A percentile compares a stretch with the other conserved stretches of the same genome.
phyloP scores from a whole-genome alignment of 1,284 basidiomycete species.

The Leucocoprinus gongylophorus region DNA sequence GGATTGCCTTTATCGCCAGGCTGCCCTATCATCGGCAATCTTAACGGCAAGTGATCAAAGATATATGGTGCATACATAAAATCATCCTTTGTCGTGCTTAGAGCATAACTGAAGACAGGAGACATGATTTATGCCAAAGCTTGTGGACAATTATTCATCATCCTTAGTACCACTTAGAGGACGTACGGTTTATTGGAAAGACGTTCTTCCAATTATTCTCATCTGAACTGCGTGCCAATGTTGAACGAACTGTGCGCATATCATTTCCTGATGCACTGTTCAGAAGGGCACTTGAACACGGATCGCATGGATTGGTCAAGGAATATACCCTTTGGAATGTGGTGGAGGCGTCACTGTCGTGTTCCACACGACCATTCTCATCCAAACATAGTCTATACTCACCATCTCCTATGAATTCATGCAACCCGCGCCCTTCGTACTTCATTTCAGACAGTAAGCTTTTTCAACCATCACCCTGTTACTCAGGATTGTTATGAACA shows the following conservation, averaged over 20 bases:
- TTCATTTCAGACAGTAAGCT: neutral
- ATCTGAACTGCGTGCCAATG: constrained; percentile 37
- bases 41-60: constrained; percentile 18
- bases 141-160: constrained; percentile 36
- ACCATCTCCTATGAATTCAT: constrained; percentile 7
- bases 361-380: constrained; percentile 12
- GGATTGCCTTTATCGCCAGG: constrained; percentile 14
- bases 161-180: constrained; percentile 35
- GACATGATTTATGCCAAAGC: constrained; percentile 39
- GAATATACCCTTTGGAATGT: constrained; percentile 10
- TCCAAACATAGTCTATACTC: constrained; percentile 6
- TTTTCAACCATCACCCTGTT: neutral
- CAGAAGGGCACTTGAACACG: neutral
- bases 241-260: constrained; percentile 12
- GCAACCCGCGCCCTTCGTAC: neutral
- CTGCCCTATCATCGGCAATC: constrained; percentile 21
- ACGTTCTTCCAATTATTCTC: constrained; percentile 40
- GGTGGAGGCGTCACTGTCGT: constrained; percentile 14
- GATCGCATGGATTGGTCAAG: constrained; percentile 13
- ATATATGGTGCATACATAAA: constrained; percentile 14
- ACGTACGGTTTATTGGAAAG: constrained; percentile 41
- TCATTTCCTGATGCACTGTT: neutral
- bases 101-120: constrained; percentile 7
- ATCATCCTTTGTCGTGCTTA: neutral
- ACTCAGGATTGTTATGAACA: neutral